Evolutionary conservation across 768 basidiomycete species (phyloP), one percentile per base, ranked within the genome.

Genomic region (Macrocybe gigantea): DNA sequence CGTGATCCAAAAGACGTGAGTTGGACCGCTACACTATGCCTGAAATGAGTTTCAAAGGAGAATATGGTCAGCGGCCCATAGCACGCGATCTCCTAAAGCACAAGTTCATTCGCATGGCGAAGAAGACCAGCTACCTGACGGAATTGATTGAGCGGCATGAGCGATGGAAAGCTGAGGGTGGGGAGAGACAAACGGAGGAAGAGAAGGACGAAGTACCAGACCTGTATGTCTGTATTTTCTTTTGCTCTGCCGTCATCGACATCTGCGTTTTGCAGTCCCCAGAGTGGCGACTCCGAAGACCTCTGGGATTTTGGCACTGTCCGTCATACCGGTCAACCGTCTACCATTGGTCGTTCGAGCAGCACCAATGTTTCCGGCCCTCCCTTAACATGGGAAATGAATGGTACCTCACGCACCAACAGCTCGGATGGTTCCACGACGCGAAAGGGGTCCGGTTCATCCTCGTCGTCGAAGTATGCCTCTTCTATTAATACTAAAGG

Each of bases 261-360:
- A 41, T 30, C 42, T 48, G 34, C 31, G 40, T 44, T 54, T 45
- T 7, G n/a, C 51, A 86, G 83, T 41, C 72, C 73, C 42, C 63
- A 68, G 9, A 71, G 72, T 47, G 75, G 73, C 34, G 85, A 88
- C 55, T 73, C 77, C 2, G 89, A 90, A 45, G 92, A 94, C 53
- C 69, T 97, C 33, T 98, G 95, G 95, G 95, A 98, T 63, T 96
- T 97, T 66, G 95, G 95, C 10, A 98, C 95, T 6, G 86, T 98
- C 40, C 87, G 90, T 48, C 85, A 93, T 58, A 79, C 79, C 38
- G 67, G 74, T 39, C 68, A 75, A 55, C 62, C 68, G 49, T 71
- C 68, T 13, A 89, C 89, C 11, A 74, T 90, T 40, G 88, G 88
- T n/a, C 77, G 83, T 44, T 64, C 81, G 38, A 78, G 74, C 56